Evolutionary conservation across 768 basidiomycete genomes (phyloP), one percentile per base, ranked within the genome.

Genomic region (Leccinum subgranulosum): DNA sequence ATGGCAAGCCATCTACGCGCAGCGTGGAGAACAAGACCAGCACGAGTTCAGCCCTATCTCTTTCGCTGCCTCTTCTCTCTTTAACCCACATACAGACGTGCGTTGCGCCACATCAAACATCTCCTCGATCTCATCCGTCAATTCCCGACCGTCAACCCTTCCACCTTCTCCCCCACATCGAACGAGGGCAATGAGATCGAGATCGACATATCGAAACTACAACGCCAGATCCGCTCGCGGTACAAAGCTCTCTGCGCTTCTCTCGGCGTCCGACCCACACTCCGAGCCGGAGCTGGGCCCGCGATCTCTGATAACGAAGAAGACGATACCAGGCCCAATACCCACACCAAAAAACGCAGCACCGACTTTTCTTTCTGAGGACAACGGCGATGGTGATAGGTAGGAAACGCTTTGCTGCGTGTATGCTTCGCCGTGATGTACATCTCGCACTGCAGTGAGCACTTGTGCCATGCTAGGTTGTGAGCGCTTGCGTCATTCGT

Each of bases 171-270:
- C 7, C 17, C 36, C 17, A 14, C 21, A 17, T 48, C 27, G 1
- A 67, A 75, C 0, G 59, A 57, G 3, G n/a, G 12, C 14, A 51
- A 63, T 31, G 84, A 86, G 15, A 7, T 3, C 8, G 36, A 39
- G 15, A 49, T 87, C 11, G 94, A 97, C 70, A 82, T 96, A 46
- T 73, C 85, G 9, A 84, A 83, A 54, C 81, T 94, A 28, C 84
- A 96, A 60, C 83, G 86, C 27, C 85, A 91, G 60, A 94, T 98
- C 58, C 83, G 92, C 47, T 90, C 94, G 1, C 82, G 90, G 60
- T 97, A 98, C 74, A 89, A 87, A 65, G 82, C 85, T 0, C 83
- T 95, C 41, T 99, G 96, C 64, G 85, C 94, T 0, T 82, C 84
- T 0, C 77, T 98, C 23, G 91, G 91, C 34, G 81, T 93, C 8